A percentile compares a stretch with the other conserved stretches of the same genome.
These are phyloP conservation scores for Penicillium nucicola DNA, from an alignment of 495 filamentous ascomycete genomes.

Conservation along the genomic window DNA sequence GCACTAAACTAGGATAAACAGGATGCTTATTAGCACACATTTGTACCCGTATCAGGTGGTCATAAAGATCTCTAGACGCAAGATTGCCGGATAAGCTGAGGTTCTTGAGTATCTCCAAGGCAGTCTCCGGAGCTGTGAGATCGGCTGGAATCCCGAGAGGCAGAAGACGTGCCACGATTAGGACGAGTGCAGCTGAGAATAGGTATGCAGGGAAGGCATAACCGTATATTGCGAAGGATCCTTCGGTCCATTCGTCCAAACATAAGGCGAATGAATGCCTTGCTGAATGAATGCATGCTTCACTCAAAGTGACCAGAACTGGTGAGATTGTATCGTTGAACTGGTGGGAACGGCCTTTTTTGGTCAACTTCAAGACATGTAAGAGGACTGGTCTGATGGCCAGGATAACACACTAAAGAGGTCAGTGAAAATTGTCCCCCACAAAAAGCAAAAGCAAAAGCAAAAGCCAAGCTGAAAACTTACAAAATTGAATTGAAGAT, in stretches of 20 bases:
- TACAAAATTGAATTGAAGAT: slow-evolving; percentile 38
- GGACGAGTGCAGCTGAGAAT: slow-evolving; percentile 33
- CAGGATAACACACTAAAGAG: slow-evolving; percentile 32
- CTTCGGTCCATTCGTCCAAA: slow-evolving; percentile 36
- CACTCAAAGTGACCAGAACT: slow-evolving; percentile 27
- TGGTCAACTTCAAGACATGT: slow-evolving; percentile 27
- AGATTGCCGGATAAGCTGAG: slow-evolving; percentile 33
- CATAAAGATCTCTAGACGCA: slow-evolving; percentile 29
- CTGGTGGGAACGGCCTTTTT: slow-evolving; percentile 6
- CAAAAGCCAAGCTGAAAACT: not conserved
- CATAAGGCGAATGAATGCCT: slow-evolving; percentile 35
- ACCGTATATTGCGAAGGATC: slow-evolving; percentile 32
- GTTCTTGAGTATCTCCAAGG: slow-evolving; percentile 28
- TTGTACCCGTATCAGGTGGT: slow-evolving; percentile 25
- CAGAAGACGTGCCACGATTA: slow-evolving; percentile 33
- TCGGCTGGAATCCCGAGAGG: slow-evolving; percentile 26
- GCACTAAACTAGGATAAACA: not conserved
- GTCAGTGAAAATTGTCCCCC: not conserved
- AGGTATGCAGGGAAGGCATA: slow-evolving; percentile 38
- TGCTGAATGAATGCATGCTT: slow-evolving; percentile 39
- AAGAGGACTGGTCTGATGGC: slow-evolving; percentile 37
- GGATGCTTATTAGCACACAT: slow-evolving; percentile 15
- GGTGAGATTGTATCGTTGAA: slow-evolving; percentile 18
- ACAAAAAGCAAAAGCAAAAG: too few species aligned
- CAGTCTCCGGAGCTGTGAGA: slow-evolving; percentile 26